Base-by-base conservation (phyloP, 768 basidiomycete genomes). In the Holtermanniella nyarrowii region DNA sequence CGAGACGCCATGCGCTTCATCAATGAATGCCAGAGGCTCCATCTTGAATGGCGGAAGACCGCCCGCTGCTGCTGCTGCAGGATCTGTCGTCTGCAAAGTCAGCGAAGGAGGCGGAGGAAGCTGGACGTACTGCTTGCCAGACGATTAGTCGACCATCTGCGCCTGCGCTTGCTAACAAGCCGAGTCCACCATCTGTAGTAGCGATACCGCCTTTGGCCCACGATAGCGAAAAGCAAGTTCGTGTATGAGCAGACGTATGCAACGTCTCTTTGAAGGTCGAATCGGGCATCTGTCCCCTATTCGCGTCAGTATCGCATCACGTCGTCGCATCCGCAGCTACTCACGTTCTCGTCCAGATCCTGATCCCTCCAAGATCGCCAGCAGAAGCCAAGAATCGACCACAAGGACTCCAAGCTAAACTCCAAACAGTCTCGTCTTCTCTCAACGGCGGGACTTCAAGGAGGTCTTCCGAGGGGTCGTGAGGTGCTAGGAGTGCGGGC, bases 101-200 rank as follows among this genome's bases (percentile, higher is more conserved):
- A n/a, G 18, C 41, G n/a, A n/a, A n/a, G n/a, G n/a, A n/a, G n/a
- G n/a, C n/a, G n/a, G n/a, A n/a, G 20, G 46, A n/a, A 2, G 21
- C 31, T 23, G 5, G 39, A 48, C 46, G 49, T 48, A 56, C 66
- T 26, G 96, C 72, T 54, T 86, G 81, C 84, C 86, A 93, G 4
- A 97, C 73, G 23, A 84, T 78, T 40, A 97, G 77, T 42, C 73
- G 75, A 0, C 91, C 95, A 66, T 99, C 95, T 0, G 88, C 81
- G 0, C 88, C 88, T 1, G 80, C 81, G 50, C 82, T 86, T 0
- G 87, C 88, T 11, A 97, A 68, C 80, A 89, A 84, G 0, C 93
- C 93, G 3, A 90, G 69, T 22, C 46, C 54, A 39, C 50, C 62
- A 44, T 40, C 42, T 1, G 39, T 31, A 42, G 47, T 52, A 7